These are phyloP conservation scores for Chrysoporthe puriensis DNA, from an alignment of 2,329 filamentous ascomycete genomes.

Conservation along the genomic window DNA sequence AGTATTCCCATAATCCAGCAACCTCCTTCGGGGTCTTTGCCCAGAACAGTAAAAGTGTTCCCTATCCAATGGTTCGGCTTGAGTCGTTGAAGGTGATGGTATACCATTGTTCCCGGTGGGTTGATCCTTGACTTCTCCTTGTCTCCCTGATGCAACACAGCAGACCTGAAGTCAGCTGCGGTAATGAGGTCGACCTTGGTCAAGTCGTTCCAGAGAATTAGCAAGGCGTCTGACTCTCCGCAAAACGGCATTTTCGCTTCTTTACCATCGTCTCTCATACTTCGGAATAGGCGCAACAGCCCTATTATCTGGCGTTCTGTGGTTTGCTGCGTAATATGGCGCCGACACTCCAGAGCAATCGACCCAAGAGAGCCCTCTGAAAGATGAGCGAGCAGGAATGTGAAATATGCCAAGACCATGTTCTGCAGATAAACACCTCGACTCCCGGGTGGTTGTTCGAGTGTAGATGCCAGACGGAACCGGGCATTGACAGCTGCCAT, in stretches of 20 bases:
- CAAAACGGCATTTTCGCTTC: conserved; percentile 33
- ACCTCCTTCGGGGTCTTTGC: conserved; percentile 36
- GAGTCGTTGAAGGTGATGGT: conserved; percentile 27
- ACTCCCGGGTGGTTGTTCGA: not conserved
- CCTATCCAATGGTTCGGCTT: conserved; percentile 17
- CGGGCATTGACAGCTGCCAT: conserved; percentile 36
- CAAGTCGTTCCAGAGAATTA: conserved; percentile 47
- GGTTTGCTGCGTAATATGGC: conserved; percentile 40
- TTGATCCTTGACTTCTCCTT: conserved; percentile 26
- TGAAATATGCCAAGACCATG: conserved; percentile 32
- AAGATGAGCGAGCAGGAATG: conserved; percentile 33
- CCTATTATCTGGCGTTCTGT: conserved; percentile 40
- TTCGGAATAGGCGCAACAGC: conserved; percentile 33
- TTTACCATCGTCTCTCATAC: conserved; percentile 29
- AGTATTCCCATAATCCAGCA: conserved; percentile 35
- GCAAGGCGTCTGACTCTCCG: conserved; percentile 38
- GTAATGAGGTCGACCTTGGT: conserved; percentile 41
- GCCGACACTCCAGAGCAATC: conserved; percentile 39
- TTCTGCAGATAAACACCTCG: conserved; percentile 37
- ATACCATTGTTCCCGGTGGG: conserved; percentile 30
- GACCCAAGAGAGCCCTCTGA: conserved; percentile 33
- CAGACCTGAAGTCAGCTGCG: conserved; percentile 42
- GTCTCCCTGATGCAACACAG: conserved; percentile 31
- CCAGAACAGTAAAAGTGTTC: conserved; percentile 31
- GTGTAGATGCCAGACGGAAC: conserved; percentile 32